Percentiles rank a stretch among this genome's conserved stretches.
These are phyloP conservation scores for Passiflora organensis DNA, from an alignment of 345 rosid genomes.

Conservation along the genomic window DNA sequence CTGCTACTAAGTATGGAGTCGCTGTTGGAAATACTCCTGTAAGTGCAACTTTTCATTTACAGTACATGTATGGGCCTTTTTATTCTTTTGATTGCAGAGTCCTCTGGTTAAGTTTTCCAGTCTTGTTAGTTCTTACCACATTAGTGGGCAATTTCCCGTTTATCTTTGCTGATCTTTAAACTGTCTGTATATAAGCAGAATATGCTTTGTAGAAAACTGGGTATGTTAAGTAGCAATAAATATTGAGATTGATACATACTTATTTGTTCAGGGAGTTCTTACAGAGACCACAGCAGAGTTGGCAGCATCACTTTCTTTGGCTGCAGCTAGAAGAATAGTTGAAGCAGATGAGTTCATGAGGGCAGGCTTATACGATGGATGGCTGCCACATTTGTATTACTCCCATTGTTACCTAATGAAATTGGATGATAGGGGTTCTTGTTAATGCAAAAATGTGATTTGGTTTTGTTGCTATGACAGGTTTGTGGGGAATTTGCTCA, in stretches of 20 bases:
- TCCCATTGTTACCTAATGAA: neutral
- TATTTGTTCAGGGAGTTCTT: constrained; percentile 67
- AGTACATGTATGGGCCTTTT: neutral
- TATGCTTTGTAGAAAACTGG: neutral
- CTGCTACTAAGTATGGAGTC: constrained; percentile 86
- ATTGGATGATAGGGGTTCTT: neutral
- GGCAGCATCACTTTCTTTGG: constrained; percentile 86
- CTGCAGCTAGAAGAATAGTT: constrained; percentile 92
- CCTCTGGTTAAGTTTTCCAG: neutral
- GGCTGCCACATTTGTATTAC: constrained; percentile 87
- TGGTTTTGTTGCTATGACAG: constrained; percentile 25
- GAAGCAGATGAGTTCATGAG: constrained; percentile 98
- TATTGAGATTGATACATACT: constrained; percentile 4
- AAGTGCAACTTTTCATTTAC: constrained; percentile 18
- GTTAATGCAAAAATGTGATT: neutral
- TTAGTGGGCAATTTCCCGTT: too few species aligned
- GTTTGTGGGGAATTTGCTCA: constrained; percentile 92
- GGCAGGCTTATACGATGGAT: constrained; percentile 91
- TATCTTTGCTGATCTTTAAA: too few species aligned
- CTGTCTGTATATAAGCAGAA: neutral
- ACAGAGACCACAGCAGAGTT: constrained; percentile 96
- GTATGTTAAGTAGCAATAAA: neutral
- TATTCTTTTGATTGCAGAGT: neutral
- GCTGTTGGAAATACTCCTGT: constrained; percentile 98
- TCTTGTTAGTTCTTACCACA: too few species aligned